Evolutionary conservation across 495 filamentous ascomycete species (phyloP).

Genomic region (Penicillium cosmopolitanum): DNA sequence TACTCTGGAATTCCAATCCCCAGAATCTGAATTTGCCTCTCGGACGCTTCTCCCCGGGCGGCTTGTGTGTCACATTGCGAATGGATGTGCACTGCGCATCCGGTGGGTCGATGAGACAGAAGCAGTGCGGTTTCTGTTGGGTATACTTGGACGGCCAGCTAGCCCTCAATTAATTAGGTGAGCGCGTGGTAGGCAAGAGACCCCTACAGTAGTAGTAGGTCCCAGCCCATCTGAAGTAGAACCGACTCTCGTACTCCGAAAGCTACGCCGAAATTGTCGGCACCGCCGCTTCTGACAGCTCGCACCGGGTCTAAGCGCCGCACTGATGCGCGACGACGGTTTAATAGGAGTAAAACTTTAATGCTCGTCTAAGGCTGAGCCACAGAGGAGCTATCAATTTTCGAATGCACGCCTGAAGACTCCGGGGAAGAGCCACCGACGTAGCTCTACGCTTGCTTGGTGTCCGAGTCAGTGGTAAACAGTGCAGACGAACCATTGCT

Average conservation of each 20-base stretch:
- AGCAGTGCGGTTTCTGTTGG: background rate
- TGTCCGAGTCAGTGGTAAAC: slow-evolving; percentile 5
- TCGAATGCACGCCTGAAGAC: background rate
- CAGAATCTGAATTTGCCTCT: slow-evolving; percentile 1
- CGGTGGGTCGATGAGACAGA: slow-evolving; percentile 14
- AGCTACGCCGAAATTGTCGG: background rate
- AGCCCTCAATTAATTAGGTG: too few relatives aligned
- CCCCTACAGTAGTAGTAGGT: background rate
- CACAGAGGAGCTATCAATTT: background rate
- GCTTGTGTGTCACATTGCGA: slow-evolving; percentile 15
- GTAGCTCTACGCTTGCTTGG: too few relatives aligned
- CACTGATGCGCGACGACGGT: slow-evolving; percentile 13
- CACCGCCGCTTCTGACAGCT: slow-evolving; percentile 23
- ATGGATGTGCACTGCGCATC: slow-evolving; percentile 1
- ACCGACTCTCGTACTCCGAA: background rate
- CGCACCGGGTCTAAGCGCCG: slow-evolving; percentile 7
- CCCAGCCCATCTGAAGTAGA: background rate
- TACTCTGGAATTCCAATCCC: background rate
- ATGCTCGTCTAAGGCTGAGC: slow-evolving; percentile 5
- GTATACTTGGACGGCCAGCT: too few relatives aligned
- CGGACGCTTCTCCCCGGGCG: background rate
- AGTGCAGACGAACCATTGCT: background rate
- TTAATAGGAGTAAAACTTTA: slow-evolving; percentile 11
- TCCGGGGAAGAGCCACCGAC: background rate
- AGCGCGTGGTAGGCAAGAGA: too few relatives aligned